phyloP scores from a whole-genome alignment of 2,329 filamentous ascomycete species.

The Didymella exigua region DNA sequence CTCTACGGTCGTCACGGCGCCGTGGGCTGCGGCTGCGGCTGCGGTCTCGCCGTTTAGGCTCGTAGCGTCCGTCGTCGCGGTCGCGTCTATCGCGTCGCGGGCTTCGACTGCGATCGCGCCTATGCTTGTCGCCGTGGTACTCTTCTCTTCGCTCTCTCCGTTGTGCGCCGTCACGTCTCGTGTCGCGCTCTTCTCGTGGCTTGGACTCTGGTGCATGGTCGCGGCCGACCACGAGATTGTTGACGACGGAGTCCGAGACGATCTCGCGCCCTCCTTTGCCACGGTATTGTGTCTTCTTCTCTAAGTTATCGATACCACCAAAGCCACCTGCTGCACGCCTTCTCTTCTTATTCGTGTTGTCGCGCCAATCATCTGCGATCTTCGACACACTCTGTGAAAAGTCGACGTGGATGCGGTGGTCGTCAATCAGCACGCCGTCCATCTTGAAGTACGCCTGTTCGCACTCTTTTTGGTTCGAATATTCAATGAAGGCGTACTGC shows the following conservation, averaged over 20 bases:
- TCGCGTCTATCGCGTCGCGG: conserved; percentile 40
- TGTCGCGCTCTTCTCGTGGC: conserved; percentile 23
- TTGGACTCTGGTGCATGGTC: conserved; percentile 19
- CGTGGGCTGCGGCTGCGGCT: conserved; percentile 36
- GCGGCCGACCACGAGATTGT: conserved; percentile 40
- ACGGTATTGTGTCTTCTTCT: conserved; percentile 86
- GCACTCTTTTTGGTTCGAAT: conserved; percentile 88
- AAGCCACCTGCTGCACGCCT: conserved; percentile 71
- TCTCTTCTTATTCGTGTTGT: conserved; percentile 81
- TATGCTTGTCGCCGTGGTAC: conserved; percentile 47
- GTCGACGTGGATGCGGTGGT: conserved; percentile 96
- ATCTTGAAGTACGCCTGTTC: conserved; percentile 98
- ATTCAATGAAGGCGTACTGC: conserved; percentile 98
- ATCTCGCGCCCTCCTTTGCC: conserved; percentile 36
- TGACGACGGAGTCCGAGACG: conserved; percentile 41
- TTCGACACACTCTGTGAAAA: conserved; percentile 94
- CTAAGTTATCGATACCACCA: conserved; percentile 84
- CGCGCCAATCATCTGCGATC: conserved; percentile 87
- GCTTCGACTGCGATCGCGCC: conserved; percentile 47
- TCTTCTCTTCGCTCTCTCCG: conserved; percentile 40
- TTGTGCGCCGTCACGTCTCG: conserved; percentile 50
- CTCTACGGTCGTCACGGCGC: conserved; percentile 43
- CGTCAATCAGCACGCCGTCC: conserved; percentile 95
- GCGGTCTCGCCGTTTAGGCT: conserved; percentile 29
- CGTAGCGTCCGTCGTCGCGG: conserved; percentile 39